Percentiles rank a stretch among this genome's conserved stretches.
Conservation (phyloP, 2,329 filamentous ascomycete species). For the Monosporascus sp. region DNA sequence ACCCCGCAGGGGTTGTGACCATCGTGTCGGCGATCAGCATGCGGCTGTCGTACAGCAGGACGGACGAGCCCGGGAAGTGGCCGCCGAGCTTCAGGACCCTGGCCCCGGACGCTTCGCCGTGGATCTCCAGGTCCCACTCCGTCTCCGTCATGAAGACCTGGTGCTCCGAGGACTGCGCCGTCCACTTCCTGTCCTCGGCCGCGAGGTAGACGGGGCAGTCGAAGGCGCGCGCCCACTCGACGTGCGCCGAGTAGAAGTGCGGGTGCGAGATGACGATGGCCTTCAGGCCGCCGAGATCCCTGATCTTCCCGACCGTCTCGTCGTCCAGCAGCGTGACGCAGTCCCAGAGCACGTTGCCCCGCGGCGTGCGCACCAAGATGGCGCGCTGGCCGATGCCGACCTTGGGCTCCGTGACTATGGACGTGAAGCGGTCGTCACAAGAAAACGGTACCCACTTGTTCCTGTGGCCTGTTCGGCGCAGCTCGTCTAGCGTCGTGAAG, state of each 20-base stretch:
- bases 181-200: constrained; percentile 62
- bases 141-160: constrained; percentile 43
- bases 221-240: constrained; percentile 68
- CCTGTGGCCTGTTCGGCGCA: constrained; percentile 37
- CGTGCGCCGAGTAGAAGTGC: constrained; percentile 75
- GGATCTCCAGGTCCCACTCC: constrained; percentile 32
- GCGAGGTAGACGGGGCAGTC: constrained; percentile 65
- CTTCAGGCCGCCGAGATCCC: constrained; percentile 57
- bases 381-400: constrained; percentile 73
- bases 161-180: constrained; percentile 40
- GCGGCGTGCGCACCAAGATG: constrained; percentile 59
- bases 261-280: constrained; percentile 77
- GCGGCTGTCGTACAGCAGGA: constrained; percentile 55
- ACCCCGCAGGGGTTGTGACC: constrained; percentile 59
- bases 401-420: constrained; percentile 48
- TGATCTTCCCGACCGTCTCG: constrained; percentile 55
- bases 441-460: constrained; percentile 50
- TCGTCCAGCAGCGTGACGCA: constrained; percentile 65
- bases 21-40: constrained; percentile 77
- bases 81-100: constrained; percentile 68
- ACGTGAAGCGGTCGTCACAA: constrained; percentile 39
- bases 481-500: constrained; percentile 55
- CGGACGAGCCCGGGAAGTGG: constrained; percentile 72
- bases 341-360: constrained; percentile 77
- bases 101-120: constrained; percentile 39